Evolutionary conservation across 1,284 basidiomycete species (phyloP).

Genomic region (Malassezia psittaci): DNA sequence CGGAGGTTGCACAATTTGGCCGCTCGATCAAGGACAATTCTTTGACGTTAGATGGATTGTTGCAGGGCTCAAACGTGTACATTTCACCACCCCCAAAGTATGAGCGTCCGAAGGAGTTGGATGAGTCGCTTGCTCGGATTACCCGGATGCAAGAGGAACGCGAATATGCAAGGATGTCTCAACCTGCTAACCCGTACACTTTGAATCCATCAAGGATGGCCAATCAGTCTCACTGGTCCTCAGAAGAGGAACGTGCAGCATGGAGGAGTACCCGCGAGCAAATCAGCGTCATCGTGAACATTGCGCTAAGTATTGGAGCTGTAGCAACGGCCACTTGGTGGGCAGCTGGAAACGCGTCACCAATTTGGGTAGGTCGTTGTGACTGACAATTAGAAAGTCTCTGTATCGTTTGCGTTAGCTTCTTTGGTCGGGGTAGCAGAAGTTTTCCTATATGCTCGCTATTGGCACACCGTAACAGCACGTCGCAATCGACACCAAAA

Average conservation of each 20-base stretch:
- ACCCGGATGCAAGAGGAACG: constrained; percentile 13
- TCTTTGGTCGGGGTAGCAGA: constrained; percentile 15
- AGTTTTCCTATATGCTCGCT: constrained; percentile 16
- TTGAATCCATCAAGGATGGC: not conserved
- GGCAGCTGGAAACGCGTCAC: constrained; percentile 10
- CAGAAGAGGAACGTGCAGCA: constrained; percentile 8
- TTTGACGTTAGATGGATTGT: not conserved
- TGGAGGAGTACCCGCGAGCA: constrained; percentile 18
- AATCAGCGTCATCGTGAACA: constrained; percentile 18
- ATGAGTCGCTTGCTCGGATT: constrained; percentile 17
- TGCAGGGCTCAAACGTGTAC: constrained; percentile 6
- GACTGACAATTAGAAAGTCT: not conserved
- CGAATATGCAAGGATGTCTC: constrained; percentile 16
- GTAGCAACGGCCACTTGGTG: constrained; percentile 23
- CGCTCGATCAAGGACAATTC: not conserved
- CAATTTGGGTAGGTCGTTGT: constrained; percentile 15
- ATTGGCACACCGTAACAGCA: constrained; percentile 5
- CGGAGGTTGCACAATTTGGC: constrained; percentile 7
- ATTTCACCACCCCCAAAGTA: not conserved
- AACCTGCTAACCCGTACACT: constrained; percentile 2
- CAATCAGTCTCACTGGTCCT: too few species aligned
- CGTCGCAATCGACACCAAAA: not conserved
- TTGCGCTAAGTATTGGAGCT: constrained; percentile 19
- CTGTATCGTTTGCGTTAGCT: constrained; percentile 5
- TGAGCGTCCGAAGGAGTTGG: constrained; percentile 17